These are phyloP conservation scores for Colletotrichum godetiae DNA, from an alignment of 2,329 filamentous ascomycete genomes.

Conservation along the genomic window DNA sequence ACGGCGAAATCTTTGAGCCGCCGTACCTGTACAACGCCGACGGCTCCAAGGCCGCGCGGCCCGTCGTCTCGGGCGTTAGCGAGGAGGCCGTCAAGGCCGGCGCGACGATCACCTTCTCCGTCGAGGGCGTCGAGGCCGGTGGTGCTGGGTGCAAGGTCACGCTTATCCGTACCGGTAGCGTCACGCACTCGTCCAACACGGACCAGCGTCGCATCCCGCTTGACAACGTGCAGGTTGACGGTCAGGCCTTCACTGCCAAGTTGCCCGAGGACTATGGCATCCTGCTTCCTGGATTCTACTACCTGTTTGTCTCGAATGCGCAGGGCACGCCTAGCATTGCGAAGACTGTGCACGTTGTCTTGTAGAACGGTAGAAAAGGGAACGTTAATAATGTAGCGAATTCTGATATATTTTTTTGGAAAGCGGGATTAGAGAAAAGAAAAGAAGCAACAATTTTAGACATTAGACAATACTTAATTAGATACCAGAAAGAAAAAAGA, in stretches of 20 bases:
- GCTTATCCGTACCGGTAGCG: conserved; percentile 59
- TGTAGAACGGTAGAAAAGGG: conserved; percentile 3
- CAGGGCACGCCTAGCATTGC: conserved; percentile 59
- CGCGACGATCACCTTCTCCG: conserved; percentile 38
- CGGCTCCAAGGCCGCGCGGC: conserved; percentile 52
- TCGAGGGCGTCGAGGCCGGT: conserved; percentile 47
- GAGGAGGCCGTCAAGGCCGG: conserved; percentile 41
- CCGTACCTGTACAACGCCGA: conserved; percentile 63
- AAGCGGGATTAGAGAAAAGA: not conserved
- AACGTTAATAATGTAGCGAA: not conserved
- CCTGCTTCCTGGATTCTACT: conserved; percentile 63
- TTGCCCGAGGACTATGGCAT: conserved; percentile 61
- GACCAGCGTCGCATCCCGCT: conserved; percentile 67
- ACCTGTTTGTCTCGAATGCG: conserved; percentile 61
- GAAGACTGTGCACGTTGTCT: conserved; percentile 49
- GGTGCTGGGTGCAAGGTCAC: conserved; percentile 47
- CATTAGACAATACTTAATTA: not conserved
- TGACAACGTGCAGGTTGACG: conserved; percentile 39
- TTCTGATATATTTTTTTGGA: not conserved
- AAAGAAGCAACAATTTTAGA: not conserved
- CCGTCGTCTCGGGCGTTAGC: conserved; percentile 51
- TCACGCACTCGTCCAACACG: conserved; percentile 67
- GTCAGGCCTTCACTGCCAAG: conserved; percentile 49
- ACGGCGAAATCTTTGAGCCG: conserved; percentile 66
- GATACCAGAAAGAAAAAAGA: not conserved